A percentile compares a stretch with the other conserved stretches of the same genome.
Evolutionary conservation across 106 monocot species (phyloP).

Genomic region (Dactylorhiza incarnata): DNA sequence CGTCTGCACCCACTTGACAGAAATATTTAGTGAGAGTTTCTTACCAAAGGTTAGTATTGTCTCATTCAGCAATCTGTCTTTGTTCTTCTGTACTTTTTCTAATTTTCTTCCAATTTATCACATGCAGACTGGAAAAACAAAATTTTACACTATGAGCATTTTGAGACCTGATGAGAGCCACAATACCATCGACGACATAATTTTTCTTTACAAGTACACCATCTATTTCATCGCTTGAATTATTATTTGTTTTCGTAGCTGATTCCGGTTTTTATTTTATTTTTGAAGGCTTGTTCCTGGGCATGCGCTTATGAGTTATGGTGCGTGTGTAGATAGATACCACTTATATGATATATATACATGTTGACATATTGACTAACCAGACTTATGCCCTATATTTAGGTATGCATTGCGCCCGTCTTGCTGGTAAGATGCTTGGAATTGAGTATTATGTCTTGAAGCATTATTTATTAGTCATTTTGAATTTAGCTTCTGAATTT

Average conservation of each 20-base stretch:
- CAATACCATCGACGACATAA: slow-evolving; percentile 47
- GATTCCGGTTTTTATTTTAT: slow-evolving; percentile 6
- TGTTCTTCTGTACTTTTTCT: slow-evolving; percentile 7
- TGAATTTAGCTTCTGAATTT: not conserved
- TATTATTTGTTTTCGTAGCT: slow-evolving; percentile 1
- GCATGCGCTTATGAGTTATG: slow-evolving; percentile 71
- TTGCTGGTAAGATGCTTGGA: slow-evolving; percentile 61
- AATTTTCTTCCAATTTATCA: not conserved
- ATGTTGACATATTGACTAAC: not conserved
- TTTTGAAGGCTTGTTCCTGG: slow-evolving; percentile 82
- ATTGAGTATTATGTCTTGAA: not conserved
- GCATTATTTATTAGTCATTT: not conserved
- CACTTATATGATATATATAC: not conserved
- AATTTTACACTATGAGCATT: slow-evolving; percentile 84
- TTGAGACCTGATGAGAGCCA: slow-evolving; percentile 52
- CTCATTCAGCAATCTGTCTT: not conserved
- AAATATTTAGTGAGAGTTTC: slow-evolving; percentile 67
- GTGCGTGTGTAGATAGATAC: slow-evolving; percentile 19
- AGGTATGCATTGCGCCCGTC: slow-evolving; percentile 90
- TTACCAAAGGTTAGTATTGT: slow-evolving; percentile 41
- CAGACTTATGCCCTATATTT: slow-evolving; percentile 23
- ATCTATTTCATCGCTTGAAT: not conserved
- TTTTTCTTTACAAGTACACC: slow-evolving; percentile 75
- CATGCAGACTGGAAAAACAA: slow-evolving; percentile 66
- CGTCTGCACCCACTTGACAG: slow-evolving; percentile 85